Evolutionary conservation across 2,329 filamentous ascomycete genomes (phyloP).

Genomic region (Zymoseptoria brevis): DNA sequence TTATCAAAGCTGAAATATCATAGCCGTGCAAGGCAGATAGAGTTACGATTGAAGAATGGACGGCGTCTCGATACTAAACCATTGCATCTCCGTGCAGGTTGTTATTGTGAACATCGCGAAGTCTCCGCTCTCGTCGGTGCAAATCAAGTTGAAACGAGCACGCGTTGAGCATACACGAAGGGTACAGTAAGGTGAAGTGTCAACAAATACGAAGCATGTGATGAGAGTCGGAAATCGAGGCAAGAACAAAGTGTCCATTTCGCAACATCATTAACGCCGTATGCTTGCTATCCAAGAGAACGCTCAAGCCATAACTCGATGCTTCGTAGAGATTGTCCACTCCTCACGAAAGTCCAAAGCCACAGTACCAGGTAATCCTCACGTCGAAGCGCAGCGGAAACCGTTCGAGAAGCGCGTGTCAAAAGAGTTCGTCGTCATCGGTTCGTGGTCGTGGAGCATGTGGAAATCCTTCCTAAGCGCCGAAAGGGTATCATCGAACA

Average conservation of each 20-base stretch:
- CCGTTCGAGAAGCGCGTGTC: no score
- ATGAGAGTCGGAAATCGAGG: background rate
- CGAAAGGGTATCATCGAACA: background rate
- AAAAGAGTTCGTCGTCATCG: background rate
- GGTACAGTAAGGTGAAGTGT: background rate
- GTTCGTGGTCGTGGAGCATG: background rate
- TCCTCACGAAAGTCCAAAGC: background rate
- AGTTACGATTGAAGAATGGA: background rate
- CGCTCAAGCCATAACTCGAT: background rate
- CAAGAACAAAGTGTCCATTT: background rate
- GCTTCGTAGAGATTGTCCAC: background rate
- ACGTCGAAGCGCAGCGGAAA: no score
- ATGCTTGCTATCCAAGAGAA: background rate
- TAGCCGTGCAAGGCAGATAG: background rate
- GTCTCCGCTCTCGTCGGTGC: no score
- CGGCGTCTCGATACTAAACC: background rate
- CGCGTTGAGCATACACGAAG: background rate
- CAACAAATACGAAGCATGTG: no score
- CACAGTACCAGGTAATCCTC: background rate
- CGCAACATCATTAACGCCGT: background rate
- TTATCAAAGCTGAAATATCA: slow-evolving; percentile 6
- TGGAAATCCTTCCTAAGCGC: background rate
- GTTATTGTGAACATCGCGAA: no score
- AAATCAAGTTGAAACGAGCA: no score
- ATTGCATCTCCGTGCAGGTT: no score